phyloP scores from a whole-genome alignment of 176 grass and related monocot species.

The Rhipidocladum racemiflorum region DNA sequence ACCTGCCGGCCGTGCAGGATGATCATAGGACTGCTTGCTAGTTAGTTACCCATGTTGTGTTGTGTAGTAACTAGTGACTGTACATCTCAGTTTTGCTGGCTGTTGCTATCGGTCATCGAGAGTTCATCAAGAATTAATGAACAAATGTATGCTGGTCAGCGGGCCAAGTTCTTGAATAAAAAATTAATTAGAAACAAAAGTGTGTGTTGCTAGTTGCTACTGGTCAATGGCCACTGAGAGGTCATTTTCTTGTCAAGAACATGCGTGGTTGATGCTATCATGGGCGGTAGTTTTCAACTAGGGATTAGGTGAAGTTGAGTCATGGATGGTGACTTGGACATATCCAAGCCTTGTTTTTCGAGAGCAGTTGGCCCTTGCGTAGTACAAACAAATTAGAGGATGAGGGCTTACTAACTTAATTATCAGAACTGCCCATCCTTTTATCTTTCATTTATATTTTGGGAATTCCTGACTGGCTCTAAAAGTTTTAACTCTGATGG shows the following conservation, averaged over 20 bases:
- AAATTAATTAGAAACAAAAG: background rate
- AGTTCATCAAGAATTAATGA: constrained; percentile 26
- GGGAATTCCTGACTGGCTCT: background rate
- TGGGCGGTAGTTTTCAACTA: constrained; percentile 36
- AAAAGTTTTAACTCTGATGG: background rate
- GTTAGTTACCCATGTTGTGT: background rate
- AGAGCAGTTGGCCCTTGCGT: constrained; percentile 19
- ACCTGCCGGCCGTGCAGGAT: constrained; percentile 5
- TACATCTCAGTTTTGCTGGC: constrained; percentile 19
- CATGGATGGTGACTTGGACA: constrained; percentile 28
- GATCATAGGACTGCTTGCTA: constrained; percentile 27
- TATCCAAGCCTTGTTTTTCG: constrained; percentile 33
- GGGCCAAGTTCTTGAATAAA: background rate
- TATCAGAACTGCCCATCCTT: background rate
- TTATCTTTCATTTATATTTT: background rate
- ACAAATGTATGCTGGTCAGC: background rate
- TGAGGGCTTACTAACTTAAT: background rate
- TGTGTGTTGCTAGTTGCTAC: background rate
- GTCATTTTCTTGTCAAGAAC: constrained; percentile 30
- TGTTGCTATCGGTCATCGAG: background rate
- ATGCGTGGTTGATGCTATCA: background rate
- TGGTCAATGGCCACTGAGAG: constrained; percentile 17
- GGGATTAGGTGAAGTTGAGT: constrained; percentile 35
- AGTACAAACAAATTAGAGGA: constrained; percentile 27
- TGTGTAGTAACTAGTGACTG: constrained; percentile 24